A percentile compares a stretch with the other conserved stretches of the same genome.
Conservation (phyloP, 805 yeast genomes). For the Candida golubevii region DNA sequence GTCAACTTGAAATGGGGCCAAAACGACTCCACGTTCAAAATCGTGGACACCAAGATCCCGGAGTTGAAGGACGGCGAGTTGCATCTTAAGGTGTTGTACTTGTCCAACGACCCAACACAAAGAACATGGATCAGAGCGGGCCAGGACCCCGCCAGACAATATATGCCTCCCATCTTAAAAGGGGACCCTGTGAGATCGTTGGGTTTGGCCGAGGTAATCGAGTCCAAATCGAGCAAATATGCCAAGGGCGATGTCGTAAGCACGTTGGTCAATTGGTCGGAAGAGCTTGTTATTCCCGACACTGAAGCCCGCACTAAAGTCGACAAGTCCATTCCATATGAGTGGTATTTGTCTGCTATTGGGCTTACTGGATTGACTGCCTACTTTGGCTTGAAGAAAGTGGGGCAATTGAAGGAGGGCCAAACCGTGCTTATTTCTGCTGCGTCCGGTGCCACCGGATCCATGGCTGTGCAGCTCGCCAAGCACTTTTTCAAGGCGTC, state of each 20-base stretch:
- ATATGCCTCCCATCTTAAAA: constrained; percentile 35
- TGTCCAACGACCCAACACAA: constrained; percentile 64
- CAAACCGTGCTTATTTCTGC: constrained; percentile 57
- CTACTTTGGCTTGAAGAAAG: constrained; percentile 47
- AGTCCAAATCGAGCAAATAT: constrained; percentile 37
- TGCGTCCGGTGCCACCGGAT: constrained; percentile 73
- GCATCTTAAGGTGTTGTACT: constrained; percentile 40
- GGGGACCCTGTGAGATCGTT: constrained; percentile 43
- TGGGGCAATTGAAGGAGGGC: constrained; percentile 42
- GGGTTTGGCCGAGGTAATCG: constrained; percentile 49
- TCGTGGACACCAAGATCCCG: constrained; percentile 12
- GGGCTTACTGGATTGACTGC: constrained; percentile 63
- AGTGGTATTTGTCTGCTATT: constrained; percentile 43
- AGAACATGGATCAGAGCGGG: constrained; percentile 49
- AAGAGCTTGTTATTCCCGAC: constrained; percentile 38
- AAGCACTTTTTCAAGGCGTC: constrained; percentile 48
- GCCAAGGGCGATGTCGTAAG: constrained; percentile 42
- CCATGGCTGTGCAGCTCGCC: constrained; percentile 54
- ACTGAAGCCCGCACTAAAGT: constrained; percentile 24
- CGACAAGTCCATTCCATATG: constrained; percentile 30
- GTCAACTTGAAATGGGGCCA: constrained; percentile 21
- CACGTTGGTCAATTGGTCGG: constrained; percentile 44
- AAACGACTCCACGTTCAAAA: constrained; percentile 28
- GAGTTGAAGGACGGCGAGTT: constrained; percentile 38
- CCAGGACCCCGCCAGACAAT: constrained; percentile 25